A percentile compares a stretch with the other conserved stretches of the same genome.
Conservation (phyloP, 2,329 filamentous ascomycete genomes). For the Xylaria sp. region DNA sequence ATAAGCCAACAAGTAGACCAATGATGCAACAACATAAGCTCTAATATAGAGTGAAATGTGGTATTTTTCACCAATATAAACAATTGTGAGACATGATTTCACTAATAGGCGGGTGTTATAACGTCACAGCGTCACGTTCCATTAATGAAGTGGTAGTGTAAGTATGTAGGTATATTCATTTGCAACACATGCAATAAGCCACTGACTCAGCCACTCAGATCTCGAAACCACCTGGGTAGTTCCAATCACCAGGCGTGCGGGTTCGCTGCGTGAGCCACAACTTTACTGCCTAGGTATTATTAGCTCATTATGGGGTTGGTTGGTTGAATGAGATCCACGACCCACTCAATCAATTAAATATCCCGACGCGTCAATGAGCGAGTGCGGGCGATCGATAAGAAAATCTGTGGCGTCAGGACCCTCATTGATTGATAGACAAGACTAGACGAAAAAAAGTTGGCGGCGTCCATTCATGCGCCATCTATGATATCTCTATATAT, state of each 20-base stretch:
- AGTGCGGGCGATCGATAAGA: constrained; percentile 7
- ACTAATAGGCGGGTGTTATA: too few relatives aligned
- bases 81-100: too few relatives aligned
- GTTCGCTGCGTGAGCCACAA: neutral
- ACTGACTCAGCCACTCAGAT: neutral
- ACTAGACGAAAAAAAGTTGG: constrained; percentile 21
- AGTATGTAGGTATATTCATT: neutral
- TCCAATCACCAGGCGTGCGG: neutral
- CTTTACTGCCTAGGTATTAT: too few relatives aligned
- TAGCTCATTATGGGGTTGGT: neutral
- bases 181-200: neutral
- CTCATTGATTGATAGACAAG: constrained; percentile 7
- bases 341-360: constrained; percentile 2
- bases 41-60: too few relatives aligned
- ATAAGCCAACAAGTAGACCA: too few relatives aligned
- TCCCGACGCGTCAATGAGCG: neutral
- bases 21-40: too few relatives aligned
- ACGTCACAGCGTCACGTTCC: too few relatives aligned
- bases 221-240: neutral
- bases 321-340: neutral
- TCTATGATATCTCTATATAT: neutral
- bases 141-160: neutral
- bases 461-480: too few relatives aligned
- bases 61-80: too few relatives aligned
- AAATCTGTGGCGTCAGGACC: constrained; percentile 19